phyloP scores from a whole-genome alignment of 2,329 filamentous ascomycete species.

The Stagonosporopsis tanaceti region DNA sequence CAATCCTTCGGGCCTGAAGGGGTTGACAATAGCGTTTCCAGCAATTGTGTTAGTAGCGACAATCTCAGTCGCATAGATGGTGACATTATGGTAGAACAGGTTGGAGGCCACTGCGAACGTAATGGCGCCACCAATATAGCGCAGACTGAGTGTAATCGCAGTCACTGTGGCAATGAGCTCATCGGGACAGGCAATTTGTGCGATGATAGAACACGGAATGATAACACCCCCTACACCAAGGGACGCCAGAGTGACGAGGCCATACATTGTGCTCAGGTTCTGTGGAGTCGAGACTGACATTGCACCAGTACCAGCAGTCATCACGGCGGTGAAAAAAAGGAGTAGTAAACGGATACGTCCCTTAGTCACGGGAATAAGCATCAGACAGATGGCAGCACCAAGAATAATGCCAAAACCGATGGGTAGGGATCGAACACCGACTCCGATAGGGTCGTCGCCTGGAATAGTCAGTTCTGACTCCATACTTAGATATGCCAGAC shows the following conservation, averaged over 20 bases:
- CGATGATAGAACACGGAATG: conserved; percentile 72
- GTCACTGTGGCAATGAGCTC: conserved; percentile 75
- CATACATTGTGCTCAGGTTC: conserved; percentile 64
- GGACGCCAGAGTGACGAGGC: conserved; percentile 66
- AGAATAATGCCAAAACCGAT: conserved; percentile 69
- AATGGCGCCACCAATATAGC: conserved; percentile 71
- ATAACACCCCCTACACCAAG: conserved; percentile 73
- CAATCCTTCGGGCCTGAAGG: conserved; percentile 47
- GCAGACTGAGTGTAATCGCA: conserved; percentile 73
- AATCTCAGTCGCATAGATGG: conserved; percentile 28
- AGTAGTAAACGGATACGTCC: conserved; percentile 68
- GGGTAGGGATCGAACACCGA: conserved; percentile 71
- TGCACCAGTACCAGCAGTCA: conserved; percentile 70
- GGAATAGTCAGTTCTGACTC: background rate
- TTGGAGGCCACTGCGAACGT: conserved; percentile 63
- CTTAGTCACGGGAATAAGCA: conserved; percentile 64
- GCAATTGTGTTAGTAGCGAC: conserved; percentile 56
- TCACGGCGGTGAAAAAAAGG: conserved; percentile 66
- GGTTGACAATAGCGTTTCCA: conserved; percentile 55
- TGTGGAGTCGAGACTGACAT: conserved; percentile 60
- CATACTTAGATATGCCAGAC: background rate
- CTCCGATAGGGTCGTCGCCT: conserved; percentile 65
- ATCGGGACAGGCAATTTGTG: conserved; percentile 73
- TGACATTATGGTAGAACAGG: conserved; percentile 41
- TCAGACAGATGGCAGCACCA: conserved; percentile 67